Evolutionary conservation across 768 basidiomycete genomes (phyloP).

Genomic region (Cystobasidium ongulense): DNA sequence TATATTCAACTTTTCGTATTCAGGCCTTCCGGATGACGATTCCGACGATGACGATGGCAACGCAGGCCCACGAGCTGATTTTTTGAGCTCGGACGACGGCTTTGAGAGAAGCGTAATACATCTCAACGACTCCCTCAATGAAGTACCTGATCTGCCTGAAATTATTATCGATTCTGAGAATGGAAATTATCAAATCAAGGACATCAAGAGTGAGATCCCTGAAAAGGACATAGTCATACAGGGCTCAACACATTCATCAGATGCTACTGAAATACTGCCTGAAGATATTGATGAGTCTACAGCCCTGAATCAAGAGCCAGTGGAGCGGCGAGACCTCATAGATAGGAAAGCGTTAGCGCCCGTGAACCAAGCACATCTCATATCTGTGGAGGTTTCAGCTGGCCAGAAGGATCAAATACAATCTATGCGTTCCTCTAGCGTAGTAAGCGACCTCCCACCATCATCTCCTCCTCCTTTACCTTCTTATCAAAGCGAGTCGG

Average conservation of each 20-base stretch:
- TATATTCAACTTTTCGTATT: neutral
- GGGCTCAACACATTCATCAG: neutral
- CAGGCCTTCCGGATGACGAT: neutral
- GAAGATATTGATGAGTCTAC: neutral
- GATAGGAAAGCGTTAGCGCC: no score
- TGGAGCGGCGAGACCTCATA: no score
- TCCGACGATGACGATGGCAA: neutral
- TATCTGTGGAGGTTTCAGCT: no score
- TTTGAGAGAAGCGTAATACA: slow-evolving; percentile 17
- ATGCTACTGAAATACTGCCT: neutral
- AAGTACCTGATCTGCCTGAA: neutral
- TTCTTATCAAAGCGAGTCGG: neutral
- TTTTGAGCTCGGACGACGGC: slow-evolving; percentile 9
- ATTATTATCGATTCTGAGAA: neutral
- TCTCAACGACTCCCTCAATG: neutral
- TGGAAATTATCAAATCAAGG: neutral
- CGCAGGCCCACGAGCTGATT: neutral
- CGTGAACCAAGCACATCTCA: no score
- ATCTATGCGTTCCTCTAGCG: neutral
- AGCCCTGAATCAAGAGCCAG: no score
- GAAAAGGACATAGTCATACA: neutral
- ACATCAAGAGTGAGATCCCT: neutral
- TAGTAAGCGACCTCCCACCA: neutral
- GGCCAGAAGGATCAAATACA: neutral
- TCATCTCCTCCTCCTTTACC: neutral